These are phyloP conservation scores for Omphalea diandra DNA, from an alignment of 441 rosid species.

Conservation along the genomic window DNA sequence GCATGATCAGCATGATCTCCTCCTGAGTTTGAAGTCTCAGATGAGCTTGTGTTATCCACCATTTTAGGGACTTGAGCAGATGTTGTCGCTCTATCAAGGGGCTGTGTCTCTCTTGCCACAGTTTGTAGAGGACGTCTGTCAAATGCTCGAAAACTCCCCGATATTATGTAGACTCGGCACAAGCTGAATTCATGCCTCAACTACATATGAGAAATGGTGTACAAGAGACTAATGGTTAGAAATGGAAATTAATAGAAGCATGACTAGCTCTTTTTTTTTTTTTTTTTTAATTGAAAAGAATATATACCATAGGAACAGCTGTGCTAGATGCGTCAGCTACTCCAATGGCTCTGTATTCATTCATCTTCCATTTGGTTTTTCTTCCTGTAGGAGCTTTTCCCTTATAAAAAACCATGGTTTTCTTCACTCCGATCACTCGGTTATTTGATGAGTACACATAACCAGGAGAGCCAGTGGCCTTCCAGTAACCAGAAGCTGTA, in stretches of 20 bases:
- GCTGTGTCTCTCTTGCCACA: constrained; percentile 28
- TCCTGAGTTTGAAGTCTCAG: constrained; percentile 40
- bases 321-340: constrained; percentile 27
- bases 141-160: constrained; percentile 66
- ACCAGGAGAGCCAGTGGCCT: too few relatives aligned
- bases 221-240: constrained; percentile 18
- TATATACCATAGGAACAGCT: constrained; percentile 45
- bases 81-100: constrained; percentile 26
- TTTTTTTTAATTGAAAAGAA: too few relatives aligned
- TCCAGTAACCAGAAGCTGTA: constrained; percentile 76
- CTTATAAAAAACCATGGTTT: constrained; percentile 81
- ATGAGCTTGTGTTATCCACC: constrained; percentile 34
- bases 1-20: constrained; percentile 33
- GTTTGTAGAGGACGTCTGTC: constrained; percentile 69
- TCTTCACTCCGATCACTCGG: constrained; percentile 62
- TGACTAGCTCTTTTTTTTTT: neutral
- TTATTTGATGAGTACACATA: constrained; percentile 56
- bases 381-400: constrained; percentile 72
- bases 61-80: constrained; percentile 30
- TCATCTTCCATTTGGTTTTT: too few relatives aligned
- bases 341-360: constrained; percentile 68
- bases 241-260: neutral
- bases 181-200: constrained; percentile 70
- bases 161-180: constrained; percentile 65
- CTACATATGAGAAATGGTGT: constrained; percentile 37